Conservation (phyloP, 1,284 basidiomycete species). For the Cryptococcus sp. region DNA sequence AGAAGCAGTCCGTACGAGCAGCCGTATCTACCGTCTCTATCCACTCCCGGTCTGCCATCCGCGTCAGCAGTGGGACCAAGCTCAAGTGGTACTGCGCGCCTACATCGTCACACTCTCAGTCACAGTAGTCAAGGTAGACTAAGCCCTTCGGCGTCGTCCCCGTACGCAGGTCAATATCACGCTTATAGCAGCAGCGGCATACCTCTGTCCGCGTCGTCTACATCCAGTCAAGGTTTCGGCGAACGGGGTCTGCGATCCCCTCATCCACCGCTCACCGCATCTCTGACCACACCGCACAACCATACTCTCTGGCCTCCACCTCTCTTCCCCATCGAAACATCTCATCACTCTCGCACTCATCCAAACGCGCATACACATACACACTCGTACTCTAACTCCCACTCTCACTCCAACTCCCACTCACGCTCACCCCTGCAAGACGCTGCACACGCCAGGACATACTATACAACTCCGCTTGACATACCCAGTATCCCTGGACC, state of each 20-base stretch:
- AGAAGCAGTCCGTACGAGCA: no score
- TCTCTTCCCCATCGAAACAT: conserved; percentile 9
- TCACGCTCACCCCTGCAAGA: conserved; percentile 14
- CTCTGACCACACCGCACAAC: conserved; percentile 17
- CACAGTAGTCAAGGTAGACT: conserved; percentile 4
- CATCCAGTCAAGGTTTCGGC: conserved; percentile 14
- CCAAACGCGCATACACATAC: conserved; percentile 12
- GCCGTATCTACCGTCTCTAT: no score
- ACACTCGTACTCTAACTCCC: conserved; percentile 5
- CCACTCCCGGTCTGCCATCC: no score
- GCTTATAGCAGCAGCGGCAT: conserved; percentile 10
- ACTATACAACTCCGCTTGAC: conserved; percentile 8
- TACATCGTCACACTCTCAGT: conserved; percentile 3
- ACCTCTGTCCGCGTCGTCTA: conserved; percentile 26
- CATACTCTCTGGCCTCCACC: conserved; percentile 25
- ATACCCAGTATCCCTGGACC: conserved; percentile 13
- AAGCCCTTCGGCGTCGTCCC: conserved; percentile 11
- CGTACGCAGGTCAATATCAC: conserved; percentile 16
- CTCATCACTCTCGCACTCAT: conserved; percentile 9
- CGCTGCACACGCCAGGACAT: conserved; percentile 4
- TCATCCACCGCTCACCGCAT: conserved; percentile 46
- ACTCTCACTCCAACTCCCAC: conserved; percentile 7
- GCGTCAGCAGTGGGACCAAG: no score
- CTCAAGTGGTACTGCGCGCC: no score
- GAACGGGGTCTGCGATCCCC: conserved; percentile 44